These are phyloP conservation scores for Clathrus columnatus DNA, from an alignment of 768 basidiomycete species.

Conservation along the genomic window DNA sequence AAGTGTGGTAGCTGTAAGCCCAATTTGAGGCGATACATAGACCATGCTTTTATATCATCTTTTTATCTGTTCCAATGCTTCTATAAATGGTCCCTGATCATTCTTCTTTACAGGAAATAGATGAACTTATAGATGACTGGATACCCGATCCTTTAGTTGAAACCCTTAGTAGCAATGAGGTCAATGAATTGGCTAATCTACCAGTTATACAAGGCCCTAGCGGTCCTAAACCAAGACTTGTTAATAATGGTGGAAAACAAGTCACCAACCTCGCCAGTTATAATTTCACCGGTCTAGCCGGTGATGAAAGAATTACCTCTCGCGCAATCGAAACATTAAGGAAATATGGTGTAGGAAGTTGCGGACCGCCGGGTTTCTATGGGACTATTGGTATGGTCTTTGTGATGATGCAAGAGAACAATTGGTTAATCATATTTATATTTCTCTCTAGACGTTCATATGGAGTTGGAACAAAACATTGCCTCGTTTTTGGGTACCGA, in stretches of 20 bases:
- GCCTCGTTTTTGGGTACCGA: conserved; percentile 88
- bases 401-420: neutral
- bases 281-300: conserved; percentile 87
- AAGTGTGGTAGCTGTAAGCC: too few species aligned
- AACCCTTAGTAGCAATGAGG: conserved; percentile 50
- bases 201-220: conserved; percentile 75
- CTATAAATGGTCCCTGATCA: neutral
- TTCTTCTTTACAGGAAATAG: conserved; percentile 62
- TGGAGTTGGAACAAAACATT: conserved; percentile 79
- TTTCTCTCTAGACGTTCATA: conserved; percentile 68
- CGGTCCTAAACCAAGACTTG: conserved; percentile 75
- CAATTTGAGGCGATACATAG: too few species aligned
- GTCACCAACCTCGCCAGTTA: conserved; percentile 80
- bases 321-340: conserved; percentile 74
- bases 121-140: conserved; percentile 97
- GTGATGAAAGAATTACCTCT: conserved; percentile 81
- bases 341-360: conserved; percentile 89
- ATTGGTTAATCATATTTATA: neutral
- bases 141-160: conserved; percentile 72
- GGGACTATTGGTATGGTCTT: conserved; percentile 74
- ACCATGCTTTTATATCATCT: too few species aligned
- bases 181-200: conserved; percentile 59
- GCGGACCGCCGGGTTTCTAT: conserved; percentile 96
- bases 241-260: conserved; percentile 53
- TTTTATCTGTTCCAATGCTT: conserved; percentile 3